Conservation (phyloP, 108 stramenopile genomes). For the Pseudonitzschia pungens region DNA sequence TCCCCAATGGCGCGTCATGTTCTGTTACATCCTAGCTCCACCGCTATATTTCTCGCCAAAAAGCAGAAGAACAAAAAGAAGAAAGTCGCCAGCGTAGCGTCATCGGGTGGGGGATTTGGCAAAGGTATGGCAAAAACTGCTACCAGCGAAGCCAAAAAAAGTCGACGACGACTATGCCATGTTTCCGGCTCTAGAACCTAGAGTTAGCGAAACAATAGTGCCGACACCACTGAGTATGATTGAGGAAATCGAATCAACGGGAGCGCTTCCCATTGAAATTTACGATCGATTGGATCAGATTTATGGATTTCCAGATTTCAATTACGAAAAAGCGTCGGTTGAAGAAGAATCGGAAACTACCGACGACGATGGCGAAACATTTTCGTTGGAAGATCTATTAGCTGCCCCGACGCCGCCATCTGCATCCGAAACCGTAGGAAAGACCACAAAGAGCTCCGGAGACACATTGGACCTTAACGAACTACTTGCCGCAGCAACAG, state of each 20-base stretch:
- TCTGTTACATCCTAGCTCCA: not conserved
- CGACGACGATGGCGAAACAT: not conserved
- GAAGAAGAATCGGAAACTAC: slow-evolving; percentile 13
- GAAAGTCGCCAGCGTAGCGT: not conserved
- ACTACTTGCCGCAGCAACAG: slow-evolving; percentile 31
- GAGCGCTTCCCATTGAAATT: slow-evolving; percentile 58
- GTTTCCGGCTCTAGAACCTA: slow-evolving; percentile 67
- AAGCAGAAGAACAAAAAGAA: not conserved
- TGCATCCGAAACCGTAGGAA: slow-evolving; percentile 1
- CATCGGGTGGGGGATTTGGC: slow-evolving; percentile 4
- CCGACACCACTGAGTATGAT: slow-evolving; percentile 34
- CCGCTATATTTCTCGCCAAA: not conserved
- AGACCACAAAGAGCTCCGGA: not conserved
- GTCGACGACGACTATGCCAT: slow-evolving; percentile 37
- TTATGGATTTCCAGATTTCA: slow-evolving; percentile 80
- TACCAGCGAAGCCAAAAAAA: not conserved
- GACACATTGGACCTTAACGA: slow-evolving; percentile 22
- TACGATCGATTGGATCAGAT: slow-evolving; percentile 82
- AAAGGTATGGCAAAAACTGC: not conserved
- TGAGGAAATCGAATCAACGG: slow-evolving; percentile 27
- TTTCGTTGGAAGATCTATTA: slow-evolving; percentile 59
- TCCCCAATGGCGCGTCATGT: not conserved
- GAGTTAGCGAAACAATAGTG: slow-evolving; percentile 56
- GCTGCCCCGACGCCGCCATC: slow-evolving; percentile 15
- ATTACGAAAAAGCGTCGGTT: slow-evolving; percentile 38